Evolutionary conservation across 2,329 filamentous ascomycete species (phyloP), one percentile per base, ranked within the genome.

Genomic region (Clonostachys byssicola): DNA sequence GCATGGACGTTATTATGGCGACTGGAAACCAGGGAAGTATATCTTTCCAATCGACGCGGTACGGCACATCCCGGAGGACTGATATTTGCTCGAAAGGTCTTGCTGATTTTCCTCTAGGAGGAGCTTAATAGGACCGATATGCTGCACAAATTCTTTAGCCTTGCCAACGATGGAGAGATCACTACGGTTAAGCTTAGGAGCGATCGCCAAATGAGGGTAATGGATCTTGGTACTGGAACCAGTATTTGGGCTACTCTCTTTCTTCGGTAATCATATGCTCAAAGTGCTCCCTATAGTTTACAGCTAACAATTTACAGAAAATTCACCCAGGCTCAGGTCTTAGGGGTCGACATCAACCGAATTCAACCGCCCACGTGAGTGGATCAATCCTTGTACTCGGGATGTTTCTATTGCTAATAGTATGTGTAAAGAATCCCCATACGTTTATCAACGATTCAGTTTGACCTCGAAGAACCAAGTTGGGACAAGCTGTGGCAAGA

Each of bases 191-290:
- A 39, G 34, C 52, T 56, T 20, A 46, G 42, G 45, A 51, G 23
- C 40, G 49, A 50, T 17, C 50, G 46, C 42, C 46, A 41, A 5
- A 60, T 59, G 33, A 66, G 70, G 44, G 74, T 86, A 43, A 61
- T 87, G 40, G 83, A 87, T 58, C 61, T 96, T 46, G 92, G 91
- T 40, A 92, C 87, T 52, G 92, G 92, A 17, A 95, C 90, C 1
- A 91, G 90, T 38, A 92, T 95, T 51, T 97, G 92, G 92, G 82
- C 87, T 39, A 88, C 95, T 56, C 87, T 92, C 55, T 86, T 96
- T 30, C 23, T 30, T 30, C 23, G 23, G 23, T 10, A 30, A 30
- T 8, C 23, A 30, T 4, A 30, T 30, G 23, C 3, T 30, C 23
- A 3, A 30, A 30, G 23, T 30, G 23, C 23, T 30, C 23, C 23